Evolutionary conservation across 345 rosid species (phyloP), one percentile per base, ranked within the genome.

Genomic region (Geranium brycei): DNA sequence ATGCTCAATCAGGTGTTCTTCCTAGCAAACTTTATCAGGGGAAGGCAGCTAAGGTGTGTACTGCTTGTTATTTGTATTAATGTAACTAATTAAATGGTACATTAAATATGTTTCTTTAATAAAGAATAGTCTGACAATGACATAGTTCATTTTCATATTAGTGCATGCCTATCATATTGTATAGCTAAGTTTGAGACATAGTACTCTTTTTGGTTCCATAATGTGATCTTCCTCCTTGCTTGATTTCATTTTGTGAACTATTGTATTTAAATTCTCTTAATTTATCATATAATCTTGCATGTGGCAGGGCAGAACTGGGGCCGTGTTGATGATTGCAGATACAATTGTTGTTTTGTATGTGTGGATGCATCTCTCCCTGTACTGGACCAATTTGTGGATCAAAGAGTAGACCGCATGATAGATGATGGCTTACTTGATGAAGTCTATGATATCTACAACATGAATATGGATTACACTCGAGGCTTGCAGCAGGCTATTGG

Each of bases 291-390:
- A 71, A 59, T 79, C 55, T 69, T 67, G 62, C 68, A 40, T 69
- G 76, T 62, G 95, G 85, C 96, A 86, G 91, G 91, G 82, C 96
- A 93, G 99, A 90, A 88, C 78, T 93, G 95, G 99, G 99, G 99
- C 56, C 75, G 82, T 63, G 73, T 79, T 51, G 82, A 80, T 62
- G 64, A 77, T 74, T 78, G 76, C 64, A 85, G 82, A 66, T 86
- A 76, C 67, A 76, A 75, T 66, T 88, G 86, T 81, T 93, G 99
- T 69, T 87, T 90, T 68, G 71, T 90, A 74, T 82, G 89, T 66
- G 75, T 88, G 58, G 99, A 90, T 56, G 89, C 89, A 58, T 77
- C 81, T 60, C 73, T 76, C 57, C 69, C 83, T 18, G 85, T 79
- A 55, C 80, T 93, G 31, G 99, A 91, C 72, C 72, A 16, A 53